Evolutionary conservation across 805 yeast species (phyloP).

Genomic region (Lachancea dasiensis): DNA sequence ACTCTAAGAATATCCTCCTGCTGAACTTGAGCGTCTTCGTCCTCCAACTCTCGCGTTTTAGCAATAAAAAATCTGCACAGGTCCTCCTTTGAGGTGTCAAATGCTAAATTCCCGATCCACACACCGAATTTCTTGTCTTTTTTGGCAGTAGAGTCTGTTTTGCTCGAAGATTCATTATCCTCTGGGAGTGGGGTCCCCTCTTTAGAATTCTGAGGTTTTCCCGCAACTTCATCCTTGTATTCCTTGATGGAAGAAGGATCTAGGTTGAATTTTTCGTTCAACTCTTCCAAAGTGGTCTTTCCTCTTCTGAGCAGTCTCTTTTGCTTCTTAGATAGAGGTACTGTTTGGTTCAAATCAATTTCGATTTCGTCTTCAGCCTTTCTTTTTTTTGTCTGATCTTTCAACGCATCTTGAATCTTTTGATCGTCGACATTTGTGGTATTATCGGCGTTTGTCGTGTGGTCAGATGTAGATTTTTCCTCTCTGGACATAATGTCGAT

Average conservation of each 20-base stretch:
- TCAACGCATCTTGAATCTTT: conserved; percentile 29
- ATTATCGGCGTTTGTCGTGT: too few species aligned
- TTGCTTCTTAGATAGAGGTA: conserved; percentile 89
- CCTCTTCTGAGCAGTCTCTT: conserved; percentile 79
- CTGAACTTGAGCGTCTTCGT: conserved; percentile 36
- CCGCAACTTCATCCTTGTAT: conserved; percentile 35
- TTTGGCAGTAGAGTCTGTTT: conserved; percentile 18
- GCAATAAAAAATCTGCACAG: conserved; percentile 55
- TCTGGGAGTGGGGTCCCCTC: conserved; percentile 29
- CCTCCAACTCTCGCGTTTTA: conserved; percentile 41
- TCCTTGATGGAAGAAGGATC: conserved; percentile 34
- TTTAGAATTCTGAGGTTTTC: conserved; percentile 14
- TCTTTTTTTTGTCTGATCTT: conserved; percentile 34
- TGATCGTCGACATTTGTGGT: conserved; percentile 18
- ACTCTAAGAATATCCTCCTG: conserved; percentile 65
- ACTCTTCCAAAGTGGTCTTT: conserved; percentile 53
- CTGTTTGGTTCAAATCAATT: conserved; percentile 60
- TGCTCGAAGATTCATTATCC: conserved; percentile 17
- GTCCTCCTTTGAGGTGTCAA: conserved; percentile 75
- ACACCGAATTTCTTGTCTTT: conserved; percentile 58
- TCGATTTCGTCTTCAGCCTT: conserved; percentile 51
- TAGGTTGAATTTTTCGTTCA: conserved; percentile 38
- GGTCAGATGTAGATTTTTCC: too few species aligned
- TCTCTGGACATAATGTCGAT: too few species aligned
- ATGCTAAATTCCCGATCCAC: conserved; percentile 92